Evolutionary conservation across 139 green algal genomes (phyloP).

Genomic region (Closterium sp.): DNA sequence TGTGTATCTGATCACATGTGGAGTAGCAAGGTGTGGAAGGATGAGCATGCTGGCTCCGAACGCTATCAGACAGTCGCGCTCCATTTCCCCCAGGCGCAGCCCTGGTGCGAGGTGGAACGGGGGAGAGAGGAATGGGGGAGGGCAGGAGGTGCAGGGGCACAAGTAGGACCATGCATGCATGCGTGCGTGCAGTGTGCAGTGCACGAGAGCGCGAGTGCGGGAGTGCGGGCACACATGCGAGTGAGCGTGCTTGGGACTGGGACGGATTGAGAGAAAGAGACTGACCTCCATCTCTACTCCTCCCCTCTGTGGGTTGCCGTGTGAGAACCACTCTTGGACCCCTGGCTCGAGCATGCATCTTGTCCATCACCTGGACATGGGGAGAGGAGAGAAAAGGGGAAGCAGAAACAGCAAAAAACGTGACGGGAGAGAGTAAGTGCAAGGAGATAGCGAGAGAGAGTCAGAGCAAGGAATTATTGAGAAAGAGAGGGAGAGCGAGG

Average conservation of each 20-base stretch:
- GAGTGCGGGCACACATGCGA: not conserved
- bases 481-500: not conserved
- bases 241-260: too few relatives aligned
- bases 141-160: not conserved
- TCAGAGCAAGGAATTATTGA: not conserved
- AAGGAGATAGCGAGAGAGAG: not conserved
- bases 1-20: too few relatives aligned
- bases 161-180: too few relatives aligned
- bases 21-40: constrained; percentile 93
- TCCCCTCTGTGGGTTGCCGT: constrained; percentile 94
- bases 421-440: not conserved
- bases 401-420: not conserved
- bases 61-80: constrained; percentile 95
- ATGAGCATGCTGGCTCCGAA: constrained; percentile 91
- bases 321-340: constrained; percentile 84
- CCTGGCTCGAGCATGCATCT: constrained; percentile 90
- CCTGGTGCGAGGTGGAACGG: not conserved
- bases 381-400: not conserved
- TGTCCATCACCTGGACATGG: constrained; percentile 79
- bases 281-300: constrained; percentile 81
- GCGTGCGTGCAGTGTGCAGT: not conserved
- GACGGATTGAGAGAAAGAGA: not conserved
- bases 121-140: not conserved
- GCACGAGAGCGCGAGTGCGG: not conserved
- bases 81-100: constrained; percentile 83